Evolutionary conservation across 305 asterid genomes (phyloP).

Genomic region (Salvia sclarea): DNA sequence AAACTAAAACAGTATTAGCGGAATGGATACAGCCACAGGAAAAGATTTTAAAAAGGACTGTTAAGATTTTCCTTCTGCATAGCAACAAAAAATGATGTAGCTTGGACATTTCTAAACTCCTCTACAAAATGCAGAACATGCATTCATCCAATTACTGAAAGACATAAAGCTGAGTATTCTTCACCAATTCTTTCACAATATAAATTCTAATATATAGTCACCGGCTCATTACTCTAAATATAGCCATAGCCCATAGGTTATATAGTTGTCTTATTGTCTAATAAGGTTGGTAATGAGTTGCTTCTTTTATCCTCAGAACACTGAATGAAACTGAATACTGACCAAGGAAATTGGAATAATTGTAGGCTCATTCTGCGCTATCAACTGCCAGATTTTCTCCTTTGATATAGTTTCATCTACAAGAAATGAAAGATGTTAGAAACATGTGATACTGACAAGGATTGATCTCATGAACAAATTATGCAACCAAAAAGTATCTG

Average conservation of each 20-base stretch:
- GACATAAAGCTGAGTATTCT: background rate
- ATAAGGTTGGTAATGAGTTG: conserved; percentile 24
- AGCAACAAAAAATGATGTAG: conserved; percentile 12
- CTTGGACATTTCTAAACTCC: conserved; percentile 10
- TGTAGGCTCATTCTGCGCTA: conserved; percentile 89
- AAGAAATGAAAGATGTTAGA: conserved; percentile 40
- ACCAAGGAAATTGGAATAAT: conserved; percentile 83
- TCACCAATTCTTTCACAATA: conserved; percentile 20
- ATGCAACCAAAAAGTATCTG: conserved; percentile 5
- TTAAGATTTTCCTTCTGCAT: background rate
- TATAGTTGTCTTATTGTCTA: background rate
- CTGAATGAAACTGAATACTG: conserved; percentile 36
- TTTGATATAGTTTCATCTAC: conserved; percentile 76
- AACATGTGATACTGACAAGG: conserved; percentile 28
- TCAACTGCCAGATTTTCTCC: conserved; percentile 95
- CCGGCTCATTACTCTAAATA: conserved; percentile 15
- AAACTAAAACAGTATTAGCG: conserved; percentile 29
- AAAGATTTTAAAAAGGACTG: conserved; percentile 1
- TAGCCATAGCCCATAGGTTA: background rate
- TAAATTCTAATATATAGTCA: background rate
- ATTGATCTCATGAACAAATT: conserved; percentile 2
- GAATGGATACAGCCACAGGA: background rate
- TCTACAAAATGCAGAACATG: background rate
- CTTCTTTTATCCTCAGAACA: background rate
- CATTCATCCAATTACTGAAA: conserved; percentile 21